Base-by-base conservation (phyloP, 192 early-diverging fungal genomes). In the Linderina pennispora region DNA sequence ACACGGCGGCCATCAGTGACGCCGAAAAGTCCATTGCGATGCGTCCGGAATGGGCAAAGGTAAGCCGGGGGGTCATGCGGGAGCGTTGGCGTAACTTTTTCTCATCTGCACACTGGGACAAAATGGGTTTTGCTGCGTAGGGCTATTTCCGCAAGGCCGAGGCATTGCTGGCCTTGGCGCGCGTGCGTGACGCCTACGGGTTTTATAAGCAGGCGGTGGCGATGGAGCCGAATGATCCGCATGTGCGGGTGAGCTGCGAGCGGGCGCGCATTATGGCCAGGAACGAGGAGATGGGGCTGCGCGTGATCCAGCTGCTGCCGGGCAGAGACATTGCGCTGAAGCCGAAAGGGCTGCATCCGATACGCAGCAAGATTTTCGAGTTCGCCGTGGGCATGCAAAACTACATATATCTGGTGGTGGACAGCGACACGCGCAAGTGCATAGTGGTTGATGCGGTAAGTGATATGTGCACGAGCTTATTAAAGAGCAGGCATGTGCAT, bases 301-400 rank as follows among this genome's bases (percentile, higher is more conserved):
- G 42, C 17, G 74, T 94, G 8, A 55, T 78, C 25, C 85, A 89
- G 54, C 53, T 92, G 19, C 60, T 78, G 16, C 75, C 84, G 1
- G 89, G 89, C 2, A 59, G 80, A 6, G 88, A 94, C 58, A 75
- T 90, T 50, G 83, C 83, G 32, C 36, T 58, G 25, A 65, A 56
- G 34, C 56, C 81, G 19, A 43, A 52, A 26, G 60, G 62, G 14
- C 48, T 80, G 23, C 79, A 83, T 23, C 88, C 86, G 33, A 82
- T 96, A 33, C 83, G 90, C 45, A 78, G 76, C 26, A 41, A 74
- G 37, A 79, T 96, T 22, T 89, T 81, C 54, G 78, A 79, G 36
- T 90, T 83, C 61, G 92, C 92, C 7, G 55, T 56, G 8, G 75
- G 81, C 17, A 91, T 96, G 89, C 77, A 75, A 36, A 96, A 96